Conservation (phyloP, 2,329 filamentous ascomycete species). For the Septoria petroselini region DNA sequence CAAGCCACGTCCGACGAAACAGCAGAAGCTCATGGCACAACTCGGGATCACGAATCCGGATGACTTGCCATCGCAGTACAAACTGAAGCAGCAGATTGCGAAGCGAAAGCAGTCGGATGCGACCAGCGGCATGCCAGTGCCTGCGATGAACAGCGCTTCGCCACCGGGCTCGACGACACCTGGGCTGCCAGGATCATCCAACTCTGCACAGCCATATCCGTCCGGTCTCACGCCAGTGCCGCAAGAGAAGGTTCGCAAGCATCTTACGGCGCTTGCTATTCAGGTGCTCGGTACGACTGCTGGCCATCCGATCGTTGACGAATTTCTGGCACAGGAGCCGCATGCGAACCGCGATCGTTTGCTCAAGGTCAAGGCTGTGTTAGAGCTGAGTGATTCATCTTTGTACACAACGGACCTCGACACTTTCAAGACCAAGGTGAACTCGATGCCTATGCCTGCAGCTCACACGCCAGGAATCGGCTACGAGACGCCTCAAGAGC, state of each 20-base stretch:
- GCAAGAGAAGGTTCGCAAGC: constrained; percentile 23
- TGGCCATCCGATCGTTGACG: constrained; percentile 28
- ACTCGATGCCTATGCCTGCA: constrained; percentile 26
- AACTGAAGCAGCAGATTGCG: constrained; percentile 70
- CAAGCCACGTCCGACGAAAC: constrained; percentile 92
- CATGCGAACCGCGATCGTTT: constrained; percentile 31
- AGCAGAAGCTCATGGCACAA: constrained; percentile 89
- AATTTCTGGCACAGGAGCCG: constrained; percentile 31
- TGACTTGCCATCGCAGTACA: constrained; percentile 77
- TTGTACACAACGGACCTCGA: constrained; percentile 22
- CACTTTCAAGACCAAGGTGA: constrained; percentile 28
- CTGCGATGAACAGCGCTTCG: constrained; percentile 32
- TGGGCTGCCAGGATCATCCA: constrained; percentile 23
- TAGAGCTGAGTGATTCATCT: constrained; percentile 24
- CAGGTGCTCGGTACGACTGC: constrained; percentile 30
- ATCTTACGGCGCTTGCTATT: constrained; percentile 32
- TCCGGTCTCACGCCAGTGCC: constrained; percentile 20
- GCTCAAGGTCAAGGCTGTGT: constrained; percentile 28
- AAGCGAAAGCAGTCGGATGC: constrained; percentile 59
- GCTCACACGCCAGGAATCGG: constrained; percentile 23
- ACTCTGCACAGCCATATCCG: constrained; percentile 19
- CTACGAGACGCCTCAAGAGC: constrained; percentile 25
- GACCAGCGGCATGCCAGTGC: constrained; percentile 25
- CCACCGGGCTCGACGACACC: constrained; percentile 28
- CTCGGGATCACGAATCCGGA: constrained; percentile 87